Conservation (phyloP, 2,329 filamentous ascomycete genomes). For the Orbilia javanica region DNA sequence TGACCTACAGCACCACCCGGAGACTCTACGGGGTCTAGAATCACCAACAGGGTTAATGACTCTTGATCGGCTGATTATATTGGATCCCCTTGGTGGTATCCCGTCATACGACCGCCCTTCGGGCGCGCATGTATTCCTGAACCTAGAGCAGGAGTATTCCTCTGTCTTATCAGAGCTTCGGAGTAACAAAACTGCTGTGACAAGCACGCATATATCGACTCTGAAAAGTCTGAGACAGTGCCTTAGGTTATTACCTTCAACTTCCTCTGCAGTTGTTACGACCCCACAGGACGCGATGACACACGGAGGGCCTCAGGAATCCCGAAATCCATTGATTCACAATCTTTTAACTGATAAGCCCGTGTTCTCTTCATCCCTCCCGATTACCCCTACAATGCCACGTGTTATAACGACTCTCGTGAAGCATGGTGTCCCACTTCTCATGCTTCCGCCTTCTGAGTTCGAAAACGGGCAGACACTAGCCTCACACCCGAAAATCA, state of each 20-base stretch:
- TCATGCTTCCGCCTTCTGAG: slow-evolving; percentile 75
- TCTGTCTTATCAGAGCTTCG: slow-evolving; percentile 75
- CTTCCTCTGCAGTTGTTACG: slow-evolving; percentile 88
- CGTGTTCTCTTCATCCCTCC: slow-evolving; percentile 89
- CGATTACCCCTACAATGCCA: slow-evolving; percentile 68
- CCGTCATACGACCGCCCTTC: slow-evolving; percentile 75
- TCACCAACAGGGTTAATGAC: slow-evolving; percentile 66
- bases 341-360: slow-evolving; percentile 97
- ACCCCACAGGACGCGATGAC: slow-evolving; percentile 83
- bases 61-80: slow-evolving; percentile 86
- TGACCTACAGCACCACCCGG: slow-evolving; percentile 67
- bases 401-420: slow-evolving; percentile 80
- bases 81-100: slow-evolving; percentile 88
- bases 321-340: slow-evolving; percentile 87
- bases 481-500: slow-evolving; percentile 79
- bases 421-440: slow-evolving; percentile 90
- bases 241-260: slow-evolving; percentile 81
- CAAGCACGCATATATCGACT: slow-evolving; percentile 74
- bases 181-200: slow-evolving; percentile 62
- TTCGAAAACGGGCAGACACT: slow-evolving; percentile 68
- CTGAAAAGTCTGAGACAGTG: slow-evolving; percentile 78
- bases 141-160: slow-evolving; percentile 89
- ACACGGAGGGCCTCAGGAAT: slow-evolving; percentile 45
- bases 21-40: slow-evolving; percentile 63
- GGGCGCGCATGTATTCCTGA: slow-evolving; percentile 85